A percentile compares a stretch with the other conserved stretches of the same genome.
phyloP scores from a whole-genome alignment of 331 rosid genomes.

The Malus hybrid region DNA sequence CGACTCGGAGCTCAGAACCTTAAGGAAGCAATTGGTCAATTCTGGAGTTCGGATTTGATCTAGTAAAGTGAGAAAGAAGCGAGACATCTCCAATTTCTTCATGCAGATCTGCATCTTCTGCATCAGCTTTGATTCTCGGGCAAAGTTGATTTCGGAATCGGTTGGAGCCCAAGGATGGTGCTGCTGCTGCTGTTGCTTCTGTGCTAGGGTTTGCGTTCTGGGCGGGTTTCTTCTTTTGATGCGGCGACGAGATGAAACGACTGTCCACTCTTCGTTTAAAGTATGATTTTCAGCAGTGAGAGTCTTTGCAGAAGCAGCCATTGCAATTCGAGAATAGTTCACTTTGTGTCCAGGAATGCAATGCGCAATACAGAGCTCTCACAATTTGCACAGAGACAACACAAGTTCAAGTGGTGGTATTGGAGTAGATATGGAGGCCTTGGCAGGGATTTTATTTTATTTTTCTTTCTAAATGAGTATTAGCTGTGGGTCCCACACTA shows the following conservation, averaged over 20 bases:
- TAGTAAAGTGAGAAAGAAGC: constrained; percentile 39
- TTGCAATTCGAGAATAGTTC: constrained; percentile 3
- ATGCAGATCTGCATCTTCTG: constrained; percentile 54
- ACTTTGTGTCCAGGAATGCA: neutral
- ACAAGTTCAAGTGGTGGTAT: too few species aligned
- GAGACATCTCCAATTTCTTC: constrained; percentile 43
- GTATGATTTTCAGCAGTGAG: constrained; percentile 10
- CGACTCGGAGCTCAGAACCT: constrained; percentile 38
- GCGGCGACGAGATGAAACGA: constrained; percentile 63
- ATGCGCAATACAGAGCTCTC: neutral
- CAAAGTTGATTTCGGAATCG: constrained; percentile 37
- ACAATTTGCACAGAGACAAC: too few species aligned
- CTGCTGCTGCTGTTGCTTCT: constrained; percentile 25
- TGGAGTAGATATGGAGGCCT: too few species aligned
- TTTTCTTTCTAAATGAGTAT: too few species aligned
- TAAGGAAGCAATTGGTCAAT: constrained; percentile 24
- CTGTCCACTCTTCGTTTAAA: constrained; percentile 53
- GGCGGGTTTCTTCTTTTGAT: constrained; percentile 30
- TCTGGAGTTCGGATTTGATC: constrained; percentile 43
- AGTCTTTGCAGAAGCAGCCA: constrained; percentile 58
- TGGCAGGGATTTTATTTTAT: too few species aligned
- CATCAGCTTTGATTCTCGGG: constrained; percentile 39
- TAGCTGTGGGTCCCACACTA: rapidly evolving
- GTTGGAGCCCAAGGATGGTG: constrained; percentile 49
- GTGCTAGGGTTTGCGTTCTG: constrained; percentile 22